Evolutionary conservation across 73 alveolate species (phyloP), one percentile per base, ranked within the genome.

Genomic region (Urostyla sp.): DNA sequence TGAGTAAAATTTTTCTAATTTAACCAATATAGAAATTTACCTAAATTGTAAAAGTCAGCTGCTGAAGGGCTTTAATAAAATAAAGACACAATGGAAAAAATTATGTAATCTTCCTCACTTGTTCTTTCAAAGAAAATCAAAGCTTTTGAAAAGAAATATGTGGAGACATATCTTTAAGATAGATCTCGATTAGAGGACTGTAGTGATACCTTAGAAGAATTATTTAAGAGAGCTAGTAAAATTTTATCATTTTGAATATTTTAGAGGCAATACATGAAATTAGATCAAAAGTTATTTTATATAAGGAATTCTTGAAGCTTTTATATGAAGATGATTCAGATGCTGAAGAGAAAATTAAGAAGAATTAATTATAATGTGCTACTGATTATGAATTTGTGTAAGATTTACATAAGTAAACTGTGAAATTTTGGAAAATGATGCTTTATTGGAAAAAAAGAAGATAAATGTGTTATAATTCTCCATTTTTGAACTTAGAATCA

Each of bases 381-480:
- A 75, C 69, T 40, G 89, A 89, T 36, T 89, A 56, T 50, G 91
- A 83, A 34, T 55, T 60, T 36, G 76, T 84, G 6, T 80, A 76
- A 20, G 79, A 80, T 35, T 23, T 89, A 35, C 96, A 89, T 46
- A 72, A 78, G 35, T 84, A 89, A 28, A 89, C 96, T 2, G 46
- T 89, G 6, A 84, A 84, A 34, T 40, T 89, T 15, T 89, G 96
- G 93, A 89, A 89, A 52, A 87, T 89, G 87, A 67, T 87, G 4
- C 87, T 84, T 13, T 89, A 89, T 82, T 89, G 96, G 96, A 84
- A 74, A 57, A 84, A 89, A 72, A 81, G 91, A 61, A 61, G 91
- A 48, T 85, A 89, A 58, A 84, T 76, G 89, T 89, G 92, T 46
- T 67, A 72, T 24, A 72, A 87, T 30, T 63, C 93, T 31, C 91